Evolutionary conservation across 2,329 filamentous ascomycete genomes (phyloP).

Genomic region (Nannizziopsis arthrosporioides): DNA sequence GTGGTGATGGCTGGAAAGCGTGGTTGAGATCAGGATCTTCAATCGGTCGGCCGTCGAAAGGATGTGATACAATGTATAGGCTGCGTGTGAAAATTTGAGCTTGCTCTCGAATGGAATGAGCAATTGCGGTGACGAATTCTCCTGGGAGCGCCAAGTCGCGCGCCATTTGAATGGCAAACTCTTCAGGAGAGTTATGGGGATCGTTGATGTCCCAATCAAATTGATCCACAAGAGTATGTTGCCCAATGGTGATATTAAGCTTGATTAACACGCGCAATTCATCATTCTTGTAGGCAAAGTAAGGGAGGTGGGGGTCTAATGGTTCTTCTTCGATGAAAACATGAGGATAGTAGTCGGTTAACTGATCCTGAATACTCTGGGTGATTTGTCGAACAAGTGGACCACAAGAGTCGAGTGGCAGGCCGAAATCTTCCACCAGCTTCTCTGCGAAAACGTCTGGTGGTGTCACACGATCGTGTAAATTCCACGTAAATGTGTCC

Average conservation of each 20-base stretch:
- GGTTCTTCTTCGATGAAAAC: slow-evolving; percentile 82
- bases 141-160: slow-evolving; percentile 81
- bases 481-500: slow-evolving; percentile 97
- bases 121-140: slow-evolving; percentile 94
- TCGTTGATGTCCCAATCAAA: slow-evolving; percentile 99
- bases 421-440: slow-evolving; percentile 70
- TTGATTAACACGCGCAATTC: slow-evolving; percentile 96
- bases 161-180: slow-evolving; percentile 83
- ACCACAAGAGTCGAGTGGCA: slow-evolving; percentile 55
- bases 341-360: slow-evolving; percentile 87
- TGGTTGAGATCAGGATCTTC: slow-evolving; percentile 82
- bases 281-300: slow-evolving; percentile 93
- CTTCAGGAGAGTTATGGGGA: slow-evolving; percentile 81
- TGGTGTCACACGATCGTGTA: slow-evolving; percentile 75
- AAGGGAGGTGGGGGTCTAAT: slow-evolving; percentile 78
- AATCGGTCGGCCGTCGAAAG: slow-evolving; percentile 85
- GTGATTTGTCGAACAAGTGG: slow-evolving; percentile 52
- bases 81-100: slow-evolving; percentile 88
- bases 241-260: slow-evolving; percentile 92
- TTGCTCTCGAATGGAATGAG: slow-evolving; percentile 94
- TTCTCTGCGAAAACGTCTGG: slow-evolving; percentile 77
- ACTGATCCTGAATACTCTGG: slow-evolving; percentile 69
- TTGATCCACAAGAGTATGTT: slow-evolving; percentile 86
- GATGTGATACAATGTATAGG: slow-evolving; percentile 82
- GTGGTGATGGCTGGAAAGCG: slow-evolving; percentile 73